A percentile compares a stretch with the other conserved stretches of the same genome.
Conservation (phyloP, 2,329 filamentous ascomycete species). For the Tolypocladium guangdongense region DNA sequence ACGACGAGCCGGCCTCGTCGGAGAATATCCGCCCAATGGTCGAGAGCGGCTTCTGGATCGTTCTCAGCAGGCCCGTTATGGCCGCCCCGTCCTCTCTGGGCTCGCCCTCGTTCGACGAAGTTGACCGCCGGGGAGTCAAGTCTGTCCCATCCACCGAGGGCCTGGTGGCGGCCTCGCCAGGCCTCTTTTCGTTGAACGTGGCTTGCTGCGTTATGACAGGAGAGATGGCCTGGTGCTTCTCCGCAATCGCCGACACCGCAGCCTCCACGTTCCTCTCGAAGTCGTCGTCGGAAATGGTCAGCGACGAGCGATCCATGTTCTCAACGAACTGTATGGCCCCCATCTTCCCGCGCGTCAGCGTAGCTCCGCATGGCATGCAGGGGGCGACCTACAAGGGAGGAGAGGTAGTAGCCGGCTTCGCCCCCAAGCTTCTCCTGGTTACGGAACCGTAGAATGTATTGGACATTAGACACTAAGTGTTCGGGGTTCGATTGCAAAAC, state of each 20-base stretch:
- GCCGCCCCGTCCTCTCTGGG: conserved; percentile 63
- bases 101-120: conserved; percentile 42
- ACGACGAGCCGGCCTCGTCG: conserved; percentile 41
- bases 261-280: conserved; percentile 96
- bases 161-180: conserved; percentile 21
- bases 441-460: conserved; percentile 93
- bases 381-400: conserved; percentile 54
- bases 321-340: conserved; percentile 96
- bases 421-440: conserved; percentile 95
- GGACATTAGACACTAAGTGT: conserved; percentile 91
- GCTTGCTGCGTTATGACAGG: conserved; percentile 28
- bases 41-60: conserved; percentile 81
- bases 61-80: conserved; percentile 74
- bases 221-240: conserved; percentile 59
- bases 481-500: conserved; percentile 91
- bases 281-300: conserved; percentile 89
- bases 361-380: not conserved
- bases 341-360: conserved; percentile 40
- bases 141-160: conserved; percentile 29
- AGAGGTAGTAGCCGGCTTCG: conserved; percentile 97
- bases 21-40: conserved; percentile 94
- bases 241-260: conserved; percentile 89
- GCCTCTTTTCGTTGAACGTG: conserved; percentile 33
- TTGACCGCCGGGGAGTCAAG: conserved; percentile 38
- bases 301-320: conserved; percentile 82